phyloP scores from a whole-genome alignment of 441 rosid species.

The Omphalea diandra region DNA sequence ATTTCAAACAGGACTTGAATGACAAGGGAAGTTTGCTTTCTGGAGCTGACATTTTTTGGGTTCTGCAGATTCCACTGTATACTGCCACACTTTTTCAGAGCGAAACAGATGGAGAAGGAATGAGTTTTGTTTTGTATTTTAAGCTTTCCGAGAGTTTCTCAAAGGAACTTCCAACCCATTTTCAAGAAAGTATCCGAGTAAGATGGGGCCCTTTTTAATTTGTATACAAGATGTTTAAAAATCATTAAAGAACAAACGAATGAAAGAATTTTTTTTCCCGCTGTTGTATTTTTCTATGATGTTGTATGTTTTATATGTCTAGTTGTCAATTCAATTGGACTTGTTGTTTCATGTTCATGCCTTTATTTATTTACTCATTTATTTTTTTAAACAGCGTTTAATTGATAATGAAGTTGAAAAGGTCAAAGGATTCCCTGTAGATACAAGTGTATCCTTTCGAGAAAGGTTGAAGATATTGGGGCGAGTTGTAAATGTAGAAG shows the following conservation, averaged over 20 bases:
- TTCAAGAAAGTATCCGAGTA: conserved; percentile 77
- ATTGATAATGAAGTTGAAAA: conserved; percentile 81
- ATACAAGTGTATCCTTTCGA: conserved; percentile 55
- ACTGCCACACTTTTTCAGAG: conserved; percentile 69
- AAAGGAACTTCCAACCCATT: conserved; percentile 62
- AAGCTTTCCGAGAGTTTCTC: conserved; percentile 68
- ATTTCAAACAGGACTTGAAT: background rate
- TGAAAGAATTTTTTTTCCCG: background rate
- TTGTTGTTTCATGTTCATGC: background rate
- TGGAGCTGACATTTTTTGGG: background rate
- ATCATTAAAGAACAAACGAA: background rate
- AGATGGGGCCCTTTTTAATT: conserved; percentile 22
- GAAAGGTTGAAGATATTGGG: conserved; percentile 92
- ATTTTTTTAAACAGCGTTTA: conserved; percentile 48
- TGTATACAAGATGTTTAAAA: background rate
- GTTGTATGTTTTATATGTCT: background rate
- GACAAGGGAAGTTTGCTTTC: background rate
- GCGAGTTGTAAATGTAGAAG: conserved; percentile 82
- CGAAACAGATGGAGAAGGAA: conserved; percentile 88
- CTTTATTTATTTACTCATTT: conserved; percentile 2
- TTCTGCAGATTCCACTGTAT: conserved; percentile 71
- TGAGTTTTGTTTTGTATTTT: conserved; percentile 74
- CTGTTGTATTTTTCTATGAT: background rate
- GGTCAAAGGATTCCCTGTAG: conserved; percentile 76
- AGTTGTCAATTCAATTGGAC: background rate